Conservation (phyloP, 148 eudicot genomes). For the Silene uniflora region DNA sequence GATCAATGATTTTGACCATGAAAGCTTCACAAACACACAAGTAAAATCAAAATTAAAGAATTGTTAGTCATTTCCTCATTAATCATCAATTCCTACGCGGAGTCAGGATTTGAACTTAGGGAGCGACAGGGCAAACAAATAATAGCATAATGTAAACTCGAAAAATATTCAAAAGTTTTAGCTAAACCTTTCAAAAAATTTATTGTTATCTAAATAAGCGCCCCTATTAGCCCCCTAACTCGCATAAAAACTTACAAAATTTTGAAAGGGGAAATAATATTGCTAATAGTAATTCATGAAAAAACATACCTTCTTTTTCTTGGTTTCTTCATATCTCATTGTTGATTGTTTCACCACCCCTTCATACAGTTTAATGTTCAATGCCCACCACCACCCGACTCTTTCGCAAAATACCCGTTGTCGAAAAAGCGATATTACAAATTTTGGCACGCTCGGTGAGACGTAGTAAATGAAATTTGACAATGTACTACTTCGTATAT, state of each 20-base stretch:
- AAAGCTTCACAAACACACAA: conserved; percentile 48
- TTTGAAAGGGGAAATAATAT: no score
- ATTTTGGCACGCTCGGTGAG: conserved; percentile 10
- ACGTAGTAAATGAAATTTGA: neutral
- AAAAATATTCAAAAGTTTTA: no score
- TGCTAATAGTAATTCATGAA: neutral
- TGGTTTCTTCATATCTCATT: conserved; percentile 77
- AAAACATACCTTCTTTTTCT: conserved; percentile 74
- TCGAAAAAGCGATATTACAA: neutral
- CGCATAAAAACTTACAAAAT: no score
- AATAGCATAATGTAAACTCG: no score
- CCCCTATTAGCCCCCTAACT: no score
- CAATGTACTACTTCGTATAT: neutral
- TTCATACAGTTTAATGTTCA: conserved; percentile 46
- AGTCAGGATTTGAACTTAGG: neutral
- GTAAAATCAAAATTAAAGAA: conserved; percentile 18
- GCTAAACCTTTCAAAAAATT: no score
- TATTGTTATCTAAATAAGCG: no score
- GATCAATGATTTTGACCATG: conserved; percentile 81
- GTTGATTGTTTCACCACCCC: conserved; percentile 64
- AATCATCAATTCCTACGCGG: neutral
- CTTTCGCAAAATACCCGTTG: neutral
- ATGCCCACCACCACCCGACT: conserved; percentile 6
- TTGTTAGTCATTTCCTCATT: neutral
- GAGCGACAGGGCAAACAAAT: no score